Percentiles rank a stretch among this genome's conserved stretches.
phyloP scores from a whole-genome alignment of 306 rosid species.

The Dryas alaskensis region DNA sequence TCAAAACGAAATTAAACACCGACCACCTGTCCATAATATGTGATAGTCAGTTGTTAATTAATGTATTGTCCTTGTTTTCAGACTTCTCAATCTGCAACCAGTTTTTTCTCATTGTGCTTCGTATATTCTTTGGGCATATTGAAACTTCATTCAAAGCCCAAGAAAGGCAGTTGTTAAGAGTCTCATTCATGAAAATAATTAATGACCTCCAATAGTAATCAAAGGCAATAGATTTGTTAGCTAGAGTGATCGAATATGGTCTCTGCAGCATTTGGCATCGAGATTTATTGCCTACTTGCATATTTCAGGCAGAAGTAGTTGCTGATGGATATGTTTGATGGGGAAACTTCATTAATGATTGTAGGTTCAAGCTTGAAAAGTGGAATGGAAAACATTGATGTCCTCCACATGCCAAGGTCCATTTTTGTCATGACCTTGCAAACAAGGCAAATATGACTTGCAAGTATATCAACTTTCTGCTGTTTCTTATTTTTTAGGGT shows the following conservation, averaged over 20 bases:
- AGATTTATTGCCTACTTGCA: background rate
- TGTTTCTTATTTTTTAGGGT: too few species aligned
- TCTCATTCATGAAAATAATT: background rate
- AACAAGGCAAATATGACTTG: background rate
- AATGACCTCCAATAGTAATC: background rate
- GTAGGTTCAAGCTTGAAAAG: constrained; percentile 11
- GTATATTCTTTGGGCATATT: too few species aligned
- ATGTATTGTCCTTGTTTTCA: too few species aligned
- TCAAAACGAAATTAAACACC: too few species aligned
- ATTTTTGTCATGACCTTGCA: background rate
- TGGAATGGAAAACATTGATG: background rate
- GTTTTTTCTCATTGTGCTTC: too few species aligned
- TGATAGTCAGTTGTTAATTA: too few species aligned
- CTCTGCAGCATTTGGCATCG: background rate
- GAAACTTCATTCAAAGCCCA: background rate
- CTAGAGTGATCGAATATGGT: background rate
- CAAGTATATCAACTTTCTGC: background rate
- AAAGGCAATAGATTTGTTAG: background rate
- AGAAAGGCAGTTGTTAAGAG: background rate
- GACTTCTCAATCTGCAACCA: too few species aligned
- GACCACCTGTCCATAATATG: too few species aligned
- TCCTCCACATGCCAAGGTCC: background rate
- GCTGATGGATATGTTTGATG: background rate
- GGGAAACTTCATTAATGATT: constrained; percentile 10
- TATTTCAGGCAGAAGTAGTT: background rate